Base-by-base conservation (phyloP, 1,139 yeast genomes). In the Wickerhamiella infanticola region DNA sequence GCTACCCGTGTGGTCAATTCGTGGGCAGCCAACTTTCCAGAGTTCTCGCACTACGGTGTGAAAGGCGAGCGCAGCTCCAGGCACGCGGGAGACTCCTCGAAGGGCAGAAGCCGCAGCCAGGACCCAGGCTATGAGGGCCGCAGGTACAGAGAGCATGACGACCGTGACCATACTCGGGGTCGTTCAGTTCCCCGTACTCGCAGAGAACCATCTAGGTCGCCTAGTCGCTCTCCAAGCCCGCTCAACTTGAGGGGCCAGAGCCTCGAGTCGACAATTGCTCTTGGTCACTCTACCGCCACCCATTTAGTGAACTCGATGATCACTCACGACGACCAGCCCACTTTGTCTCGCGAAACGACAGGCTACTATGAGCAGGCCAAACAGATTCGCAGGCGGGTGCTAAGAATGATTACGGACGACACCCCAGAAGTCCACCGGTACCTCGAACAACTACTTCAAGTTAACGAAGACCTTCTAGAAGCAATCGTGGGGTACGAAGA, bases 381-480 rank as follows among this genome's bases (percentile, higher is more conserved):
- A 53, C 68, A 74, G 23, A 73, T 82, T 47, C 75, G 98, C 61
- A 73, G 94, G 50, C 77, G 75, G 54, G 77, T 90, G 18, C 68
- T 90, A 54, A 69, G 85, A 53, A 86, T 86, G 60, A 69, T 90
- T 52, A 97, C 90, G 63, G 48, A 49, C 35, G 71, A 77, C 48
- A 40, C 41, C 33, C 83, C 85, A 39, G 81, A 81, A 39, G 70
- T 71, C 40, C 96, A 86, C 53, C 95, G 84, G 58, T 81, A 79
- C 53, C 66, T 90, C 55, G 97, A 96, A 7, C 74, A 88, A 44
- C 70, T 90, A 53, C 75, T 90, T 50, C 81, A 76, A 52, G 94
- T 95, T 43, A 90, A 90, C 60, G 98, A 90, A 57, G 88, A 81
- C 58, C 71, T 90, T 51, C 94, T 90, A 8, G 68, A 67, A 4